phyloP scores from a whole-genome alignment of 768 basidiomycete species.

The Astraeus odoratus region DNA sequence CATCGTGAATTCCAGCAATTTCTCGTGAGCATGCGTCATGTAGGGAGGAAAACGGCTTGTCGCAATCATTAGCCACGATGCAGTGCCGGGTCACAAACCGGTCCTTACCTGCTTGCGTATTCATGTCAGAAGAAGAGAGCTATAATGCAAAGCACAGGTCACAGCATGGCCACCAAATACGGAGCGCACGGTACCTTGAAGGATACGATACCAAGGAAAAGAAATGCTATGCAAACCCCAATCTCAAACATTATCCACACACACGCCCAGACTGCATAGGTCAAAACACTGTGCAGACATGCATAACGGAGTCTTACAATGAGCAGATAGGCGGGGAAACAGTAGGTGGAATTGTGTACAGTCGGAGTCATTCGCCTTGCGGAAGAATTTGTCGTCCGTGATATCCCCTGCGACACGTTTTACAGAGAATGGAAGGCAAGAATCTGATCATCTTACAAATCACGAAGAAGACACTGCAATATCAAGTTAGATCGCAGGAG shows the following conservation, averaged over 20 bases:
- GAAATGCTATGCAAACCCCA: constrained; percentile 67
- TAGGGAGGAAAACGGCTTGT: constrained; percentile 57
- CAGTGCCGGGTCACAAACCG: neutral
- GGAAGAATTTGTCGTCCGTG: constrained; percentile 90
- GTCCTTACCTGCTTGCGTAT: constrained; percentile 59
- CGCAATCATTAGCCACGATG: constrained; percentile 6
- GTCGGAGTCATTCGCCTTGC: constrained; percentile 90
- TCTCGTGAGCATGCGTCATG: constrained; percentile 27
- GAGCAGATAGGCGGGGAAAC: constrained; percentile 63
- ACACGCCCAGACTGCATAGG: constrained; percentile 66
- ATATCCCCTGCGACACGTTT: constrained; percentile 65
- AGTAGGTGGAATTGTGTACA: constrained; percentile 82
- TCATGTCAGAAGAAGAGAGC: constrained; percentile 40
- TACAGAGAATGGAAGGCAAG: constrained; percentile 1
- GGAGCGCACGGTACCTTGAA: constrained; percentile 58
- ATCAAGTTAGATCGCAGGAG: constrained; percentile 6
- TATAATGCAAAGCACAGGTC: constrained; percentile 12
- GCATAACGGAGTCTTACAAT: constrained; percentile 39
- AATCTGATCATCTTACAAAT: constrained; percentile 51
- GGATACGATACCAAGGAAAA: constrained; percentile 70
- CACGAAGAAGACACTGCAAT: constrained; percentile 69
- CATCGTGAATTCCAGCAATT: neutral
- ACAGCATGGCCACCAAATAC: neutral
- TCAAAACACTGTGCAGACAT: constrained; percentile 3
- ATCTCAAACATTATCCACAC: constrained; percentile 81